phyloP scores from a whole-genome alignment of 306 rosid species.

The Senna tora region DNA sequence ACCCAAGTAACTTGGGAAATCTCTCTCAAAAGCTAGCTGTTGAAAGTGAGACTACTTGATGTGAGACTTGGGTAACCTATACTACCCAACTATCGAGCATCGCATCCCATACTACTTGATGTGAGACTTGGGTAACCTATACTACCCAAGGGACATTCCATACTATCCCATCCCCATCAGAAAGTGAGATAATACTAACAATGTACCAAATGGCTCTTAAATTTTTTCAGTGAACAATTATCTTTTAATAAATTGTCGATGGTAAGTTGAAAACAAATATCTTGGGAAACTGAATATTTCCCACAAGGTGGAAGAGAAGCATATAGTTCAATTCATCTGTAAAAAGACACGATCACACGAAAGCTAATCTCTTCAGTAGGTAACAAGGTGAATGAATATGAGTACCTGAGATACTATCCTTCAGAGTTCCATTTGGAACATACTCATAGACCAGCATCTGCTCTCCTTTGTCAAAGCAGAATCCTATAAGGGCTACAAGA shows the following conservation, averaged over 20 bases:
- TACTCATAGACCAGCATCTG: slow-evolving; percentile 69
- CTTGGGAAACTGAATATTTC: background rate
- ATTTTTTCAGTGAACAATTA: background rate
- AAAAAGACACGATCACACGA: background rate
- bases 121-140: too few relatives aligned
- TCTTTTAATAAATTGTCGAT: background rate
- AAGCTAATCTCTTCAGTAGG: background rate
- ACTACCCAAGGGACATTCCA: too few relatives aligned
- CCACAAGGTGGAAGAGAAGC: background rate
- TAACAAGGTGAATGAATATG: background rate
- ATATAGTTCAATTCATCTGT: background rate
- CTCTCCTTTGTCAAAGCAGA: slow-evolving; percentile 67
- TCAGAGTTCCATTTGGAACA: slow-evolving; percentile 57
- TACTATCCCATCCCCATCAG: too few relatives aligned
- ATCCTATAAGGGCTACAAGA: slow-evolving; percentile 64
- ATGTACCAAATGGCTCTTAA: background rate
- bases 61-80: too few relatives aligned
- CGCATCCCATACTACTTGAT: too few relatives aligned
- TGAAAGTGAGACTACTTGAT: too few relatives aligned
- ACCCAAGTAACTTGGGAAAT: too few relatives aligned
- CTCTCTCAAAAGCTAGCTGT: too few relatives aligned
- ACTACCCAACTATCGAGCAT: too few relatives aligned
- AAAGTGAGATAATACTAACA: too few relatives aligned
- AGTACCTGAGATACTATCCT: slow-evolving; percentile 59
- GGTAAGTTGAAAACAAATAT: background rate